Base-by-base conservation (phyloP, 495 filamentous ascomycete genomes). In the Aspergillus olivimuriae region DNA sequence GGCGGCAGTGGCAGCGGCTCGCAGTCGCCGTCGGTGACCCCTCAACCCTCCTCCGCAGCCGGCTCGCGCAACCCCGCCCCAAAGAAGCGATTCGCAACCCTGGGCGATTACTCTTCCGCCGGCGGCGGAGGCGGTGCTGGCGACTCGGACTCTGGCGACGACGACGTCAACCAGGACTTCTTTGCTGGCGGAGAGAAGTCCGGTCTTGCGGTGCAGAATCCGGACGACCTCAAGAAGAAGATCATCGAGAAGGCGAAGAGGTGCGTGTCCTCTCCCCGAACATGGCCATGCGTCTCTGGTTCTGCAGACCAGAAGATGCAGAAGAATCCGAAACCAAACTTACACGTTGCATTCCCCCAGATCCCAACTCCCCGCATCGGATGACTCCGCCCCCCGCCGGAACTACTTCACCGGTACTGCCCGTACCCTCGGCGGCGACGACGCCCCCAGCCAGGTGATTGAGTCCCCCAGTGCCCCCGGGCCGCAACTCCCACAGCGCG, bases 151-250 rank as follows among this genome's bases (percentile, higher is more conserved):
- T 76, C 80, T 14, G 76, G 82, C 4, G 78, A 82, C 23, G 76
- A 77, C 4, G 68, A 80, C 18, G 70, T 74, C 24, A 78, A 83
- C 5, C 79, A 87, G 43, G 87, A 96, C 59, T 75, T 95, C 37
- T 98, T 94, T 60, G 85, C 92, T 6, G 92, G 92, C 39, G 92
- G 92, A 34, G 92, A 95, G 70, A 98, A 98, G 68, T 95, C 90
- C 17, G 94, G 90, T 4, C 66, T 97, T 21, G 94, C 92, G 2
- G 89, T 98, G 41, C 87, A 96, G 60, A 90, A 97, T 58, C 92
- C 92, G 0, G 71, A 77, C 39, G 85, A 84, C 46, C 67, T 83
- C 12, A 78, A 79, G 53, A 78, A 77, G 58, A 80, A 92, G 59
- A 87, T 97, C 41, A 66, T 98, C 16, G 80, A 89, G 50, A 85